These are phyloP conservation scores for Pisolithus sp. DNA, from an alignment of 768 basidiomycete genomes.

Conservation along the genomic window DNA sequence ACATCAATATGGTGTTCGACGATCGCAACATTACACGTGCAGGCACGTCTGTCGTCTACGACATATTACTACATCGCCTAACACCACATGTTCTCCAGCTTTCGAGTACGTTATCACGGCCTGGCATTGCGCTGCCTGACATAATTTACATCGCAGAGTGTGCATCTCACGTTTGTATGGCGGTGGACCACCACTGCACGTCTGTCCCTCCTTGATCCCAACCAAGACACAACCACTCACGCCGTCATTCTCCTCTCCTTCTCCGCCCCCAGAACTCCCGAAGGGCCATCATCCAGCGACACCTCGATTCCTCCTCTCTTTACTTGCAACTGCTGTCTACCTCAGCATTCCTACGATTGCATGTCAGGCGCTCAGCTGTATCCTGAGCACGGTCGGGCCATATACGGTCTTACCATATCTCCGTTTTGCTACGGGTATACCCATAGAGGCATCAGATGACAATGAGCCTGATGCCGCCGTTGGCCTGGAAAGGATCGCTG, in stretches of 20 bases:
- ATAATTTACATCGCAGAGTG: slow-evolving; percentile 42
- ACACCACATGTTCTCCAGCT: slow-evolving; percentile 38
- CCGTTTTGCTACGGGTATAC: slow-evolving; percentile 71
- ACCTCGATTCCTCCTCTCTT: slow-evolving; percentile 75
- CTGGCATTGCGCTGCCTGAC: not conserved
- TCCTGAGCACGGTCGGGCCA: slow-evolving; percentile 73
- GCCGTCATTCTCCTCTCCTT: slow-evolving; percentile 44
- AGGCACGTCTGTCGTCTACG: slow-evolving; percentile 40
- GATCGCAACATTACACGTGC: slow-evolving; percentile 86
- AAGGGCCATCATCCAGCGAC: slow-evolving; percentile 63
- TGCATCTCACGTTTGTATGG: slow-evolving; percentile 86
- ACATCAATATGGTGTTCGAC: slow-evolving; percentile 69
- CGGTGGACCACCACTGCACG: slow-evolving; percentile 68
- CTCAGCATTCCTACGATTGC: slow-evolving; percentile 75
- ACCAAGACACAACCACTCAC: slow-evolving; percentile 66
- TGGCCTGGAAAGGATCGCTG: slow-evolving; percentile 64
- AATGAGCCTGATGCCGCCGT: slow-evolving; percentile 55
- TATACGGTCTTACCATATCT: slow-evolving; percentile 73
- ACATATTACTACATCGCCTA: slow-evolving; percentile 1
- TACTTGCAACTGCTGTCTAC: slow-evolving; percentile 83
- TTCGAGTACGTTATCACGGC: slow-evolving; percentile 66
- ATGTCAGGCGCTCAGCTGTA: slow-evolving; percentile 63
- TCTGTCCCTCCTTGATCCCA: slow-evolving; percentile 61
- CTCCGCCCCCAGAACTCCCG: slow-evolving; percentile 29
- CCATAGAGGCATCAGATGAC: slow-evolving; percentile 40